Percentiles rank a stretch among this genome's conserved stretches.
Evolutionary conservation across 2,329 filamentous ascomycete genomes (phyloP).

Genomic region (Epicoccum nigrum): DNA sequence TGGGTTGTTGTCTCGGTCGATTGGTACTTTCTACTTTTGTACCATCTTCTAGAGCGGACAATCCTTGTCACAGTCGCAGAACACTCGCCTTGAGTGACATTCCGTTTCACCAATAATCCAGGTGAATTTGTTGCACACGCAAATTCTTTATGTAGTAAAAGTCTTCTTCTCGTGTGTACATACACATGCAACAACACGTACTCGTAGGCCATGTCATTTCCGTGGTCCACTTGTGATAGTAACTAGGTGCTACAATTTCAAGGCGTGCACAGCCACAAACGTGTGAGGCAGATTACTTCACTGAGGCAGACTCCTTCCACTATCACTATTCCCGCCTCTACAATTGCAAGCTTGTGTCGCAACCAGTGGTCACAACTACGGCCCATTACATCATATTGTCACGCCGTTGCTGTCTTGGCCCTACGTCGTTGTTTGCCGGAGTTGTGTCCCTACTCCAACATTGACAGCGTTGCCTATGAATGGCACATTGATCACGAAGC

Average conservation of each 20-base stretch:
- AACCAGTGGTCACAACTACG: background rate
- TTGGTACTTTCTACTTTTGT: too few relatives aligned
- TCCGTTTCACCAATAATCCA: too few relatives aligned
- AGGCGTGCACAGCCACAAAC: slow-evolving; percentile 31
- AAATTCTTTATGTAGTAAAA: slow-evolving; percentile 1
- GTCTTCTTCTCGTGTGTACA: slow-evolving; percentile 13
- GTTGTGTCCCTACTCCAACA: too few relatives aligned
- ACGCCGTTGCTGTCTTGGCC: background rate
- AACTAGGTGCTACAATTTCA: background rate
- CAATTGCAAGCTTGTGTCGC: background rate
- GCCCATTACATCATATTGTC: slow-evolving; percentile 6
- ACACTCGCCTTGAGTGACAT: background rate
- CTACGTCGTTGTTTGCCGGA: background rate
- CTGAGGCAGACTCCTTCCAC: slow-evolving; percentile 29
- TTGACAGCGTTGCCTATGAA: too few relatives aligned
- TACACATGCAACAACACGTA: too few relatives aligned
- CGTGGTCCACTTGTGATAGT: background rate
- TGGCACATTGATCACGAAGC: too few relatives aligned
- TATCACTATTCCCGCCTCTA: slow-evolving; percentile 14
- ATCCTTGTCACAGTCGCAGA: too few relatives aligned
- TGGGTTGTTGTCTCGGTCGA: too few relatives aligned
- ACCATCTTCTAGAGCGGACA: too few relatives aligned
- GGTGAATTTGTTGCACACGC: background rate
- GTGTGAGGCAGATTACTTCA: slow-evolving; percentile 28
- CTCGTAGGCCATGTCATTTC: slow-evolving; percentile 21